Base-by-base conservation (phyloP, 2,329 filamentous ascomycete genomes). In the Claviceps sp. region DNA sequence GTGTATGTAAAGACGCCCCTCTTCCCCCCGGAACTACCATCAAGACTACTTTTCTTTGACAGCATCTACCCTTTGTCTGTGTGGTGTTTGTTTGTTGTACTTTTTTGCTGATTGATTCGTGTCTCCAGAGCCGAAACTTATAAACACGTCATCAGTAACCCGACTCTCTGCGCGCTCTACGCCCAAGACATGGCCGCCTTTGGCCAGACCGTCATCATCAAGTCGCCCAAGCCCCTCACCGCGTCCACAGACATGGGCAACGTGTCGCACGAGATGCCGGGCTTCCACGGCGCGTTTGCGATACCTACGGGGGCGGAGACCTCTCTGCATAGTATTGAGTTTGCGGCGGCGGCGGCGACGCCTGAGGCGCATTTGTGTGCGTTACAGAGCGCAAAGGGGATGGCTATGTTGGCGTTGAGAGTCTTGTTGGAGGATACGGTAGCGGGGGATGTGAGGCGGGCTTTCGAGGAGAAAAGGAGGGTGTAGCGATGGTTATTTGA, bases 221-320 rank as follows among this genome's bases (percentile, higher is more conserved):
- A 56, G 18, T 62, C 67, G 37, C 64, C 70, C 0, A 67, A 69
- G 48, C 61, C 68, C 1, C 59, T 72, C 52, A 59, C 60, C 13
- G 64, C 62, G 9, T 74, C 73, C 0, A 75, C 73, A 0, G 73
- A 76, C 59, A 74, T 75, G 73, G 73, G 73, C 22, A 77, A 77
- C 51, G 72, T 77, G 9, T 70, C 68, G 13, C 72, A 76, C 49
- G 54, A 67, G 1, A 62, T 72, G 2, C 74, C 74, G 1, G 68
- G 67, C 4, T 70, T 77, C 48, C 74, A 77, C 55, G 70, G 71
- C 4, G 70, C 67, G 36, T 76, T 77, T 53, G 64, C 61, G 1
- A 72, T 78, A 37, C 65, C 69, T 0, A 63, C 67, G 1, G 57
- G 53, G 1, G 50, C 63, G 0, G 63, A 67, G 13, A 67, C 68